A percentile compares a stretch with the other conserved stretches of the same genome.
These are phyloP conservation scores for Porcisia hertigi DNA, from an alignment of 208 protist genomes.

Conservation along the genomic window DNA sequence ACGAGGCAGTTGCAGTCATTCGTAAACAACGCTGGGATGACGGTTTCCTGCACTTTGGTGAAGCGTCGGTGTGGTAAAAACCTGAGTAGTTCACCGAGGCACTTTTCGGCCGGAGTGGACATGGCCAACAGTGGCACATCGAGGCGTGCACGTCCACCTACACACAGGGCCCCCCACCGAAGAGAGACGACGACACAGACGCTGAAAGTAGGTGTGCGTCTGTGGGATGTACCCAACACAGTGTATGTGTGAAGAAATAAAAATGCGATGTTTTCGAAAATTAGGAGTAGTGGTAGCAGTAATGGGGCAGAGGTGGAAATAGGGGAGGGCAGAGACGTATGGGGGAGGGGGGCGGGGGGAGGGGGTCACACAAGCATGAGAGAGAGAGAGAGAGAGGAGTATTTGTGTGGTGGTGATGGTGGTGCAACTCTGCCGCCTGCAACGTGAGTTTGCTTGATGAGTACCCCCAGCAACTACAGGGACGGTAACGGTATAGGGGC, in stretches of 20 bases:
- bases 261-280: too few relatives aligned
- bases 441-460: neutral
- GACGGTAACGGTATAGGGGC: slow-evolving; percentile 1
- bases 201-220: neutral
- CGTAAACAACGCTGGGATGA: slow-evolving; percentile 62
- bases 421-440: slow-evolving; percentile 3
- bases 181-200: neutral
- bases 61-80: slow-evolving; percentile 57
- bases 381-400: neutral
- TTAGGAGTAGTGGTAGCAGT: neutral
- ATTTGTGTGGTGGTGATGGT: neutral
- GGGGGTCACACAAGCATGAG: neutral
- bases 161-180: neutral
- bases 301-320: too few relatives aligned
- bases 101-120: neutral
- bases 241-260: neutral
- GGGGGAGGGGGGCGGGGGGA: neutral
- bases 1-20: slow-evolving; percentile 73
- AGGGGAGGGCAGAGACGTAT: too few relatives aligned
- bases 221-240: too few relatives aligned
- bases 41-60: slow-evolving; percentile 72
- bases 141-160: neutral
- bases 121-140: neutral
- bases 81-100: slow-evolving; percentile 49
- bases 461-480: neutral